phyloP scores from a whole-genome alignment of 345 rosid species.

The Rhodomyrtus tomentosa region DNA sequence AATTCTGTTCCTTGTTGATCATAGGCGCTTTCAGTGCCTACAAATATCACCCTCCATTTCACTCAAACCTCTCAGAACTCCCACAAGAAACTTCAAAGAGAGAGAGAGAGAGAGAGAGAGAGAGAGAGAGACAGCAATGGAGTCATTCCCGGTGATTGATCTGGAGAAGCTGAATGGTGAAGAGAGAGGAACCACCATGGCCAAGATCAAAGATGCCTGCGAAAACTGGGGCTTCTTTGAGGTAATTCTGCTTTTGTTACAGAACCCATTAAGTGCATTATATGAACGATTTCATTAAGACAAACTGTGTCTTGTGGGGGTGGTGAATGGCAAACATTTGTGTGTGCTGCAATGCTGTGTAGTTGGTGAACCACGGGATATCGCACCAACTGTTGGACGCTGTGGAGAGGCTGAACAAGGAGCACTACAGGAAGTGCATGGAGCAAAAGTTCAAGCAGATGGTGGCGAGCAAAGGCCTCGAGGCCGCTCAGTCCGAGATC shows the following conservation, averaged over 20 bases:
- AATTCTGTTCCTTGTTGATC: neutral
- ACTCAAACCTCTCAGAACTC: conserved; percentile 6
- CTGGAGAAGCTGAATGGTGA: conserved; percentile 46
- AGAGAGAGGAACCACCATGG: conserved; percentile 45
- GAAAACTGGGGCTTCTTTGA: conserved; percentile 87
- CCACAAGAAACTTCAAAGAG: neutral
- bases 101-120: neutral
- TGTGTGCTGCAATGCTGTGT: neutral
- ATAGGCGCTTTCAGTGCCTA: conserved; percentile 16
- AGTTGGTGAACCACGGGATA: conserved; percentile 67
- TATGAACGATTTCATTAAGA: neutral
- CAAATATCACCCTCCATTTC: conserved; percentile 25
- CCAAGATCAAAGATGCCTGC: conserved; percentile 55
- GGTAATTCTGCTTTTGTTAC: conserved; percentile 16
- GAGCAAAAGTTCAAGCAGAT: conserved; percentile 58
- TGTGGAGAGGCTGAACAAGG: conserved; percentile 57
- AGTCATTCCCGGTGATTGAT: conserved; percentile 52
- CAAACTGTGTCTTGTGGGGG: neutral
- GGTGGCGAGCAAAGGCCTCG: conserved; percentile 49
- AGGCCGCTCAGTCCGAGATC: conserved; percentile 38
- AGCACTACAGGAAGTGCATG: conserved; percentile 49
- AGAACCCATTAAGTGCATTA: neutral
- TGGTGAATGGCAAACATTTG: neutral
- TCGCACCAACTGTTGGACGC: conserved; percentile 52
- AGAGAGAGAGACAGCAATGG: conserved; percentile 18